A percentile compares a stretch with the other conserved stretches of the same genome.
phyloP scores from a whole-genome alignment of 352 stramenopile genomes.

The Phytopythium chamaehyphon region DNA sequence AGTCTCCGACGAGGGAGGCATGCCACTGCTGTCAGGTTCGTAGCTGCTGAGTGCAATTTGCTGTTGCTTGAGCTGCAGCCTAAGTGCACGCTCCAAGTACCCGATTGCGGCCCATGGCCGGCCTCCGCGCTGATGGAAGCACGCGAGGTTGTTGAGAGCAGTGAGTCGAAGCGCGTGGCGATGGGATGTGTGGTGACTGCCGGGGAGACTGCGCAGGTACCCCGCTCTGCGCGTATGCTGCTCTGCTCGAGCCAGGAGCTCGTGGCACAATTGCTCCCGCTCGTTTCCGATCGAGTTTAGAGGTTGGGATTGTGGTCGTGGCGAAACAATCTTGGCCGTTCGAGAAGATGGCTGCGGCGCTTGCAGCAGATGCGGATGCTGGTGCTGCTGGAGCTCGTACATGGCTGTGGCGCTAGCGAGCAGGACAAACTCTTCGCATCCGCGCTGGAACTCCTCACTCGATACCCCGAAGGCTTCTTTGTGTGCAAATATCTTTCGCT shows the following conservation, averaged over 20 bases:
- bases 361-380: too few species aligned
- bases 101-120: conserved; percentile 37
- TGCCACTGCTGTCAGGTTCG: conserved; percentile 1
- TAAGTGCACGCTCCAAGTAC: conserved; percentile 42
- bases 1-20: conserved; percentile 4
- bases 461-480: conserved; percentile 38
- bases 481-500: conserved; percentile 40
- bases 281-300: not conserved
- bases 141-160: conserved; percentile 68
- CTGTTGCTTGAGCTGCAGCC: conserved; percentile 35
- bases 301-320: not conserved
- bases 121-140: conserved; percentile 37
- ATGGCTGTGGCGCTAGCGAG: conserved; percentile 59
- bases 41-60: not conserved
- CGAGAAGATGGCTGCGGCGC: conserved; percentile 5
- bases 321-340: not conserved
- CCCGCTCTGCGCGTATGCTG: conserved; percentile 45
- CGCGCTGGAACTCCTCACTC: conserved; percentile 44
- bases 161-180: conserved; percentile 39
- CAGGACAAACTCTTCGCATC: conserved; percentile 57
- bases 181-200: conserved; percentile 13
- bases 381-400: conserved; percentile 23
- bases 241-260: conserved; percentile 38
- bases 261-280: conserved; percentile 12
- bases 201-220: conserved; percentile 28